Evolutionary conservation across 1,284 basidiomycete species (phyloP).

Genomic region (Ustilago lituana): DNA sequence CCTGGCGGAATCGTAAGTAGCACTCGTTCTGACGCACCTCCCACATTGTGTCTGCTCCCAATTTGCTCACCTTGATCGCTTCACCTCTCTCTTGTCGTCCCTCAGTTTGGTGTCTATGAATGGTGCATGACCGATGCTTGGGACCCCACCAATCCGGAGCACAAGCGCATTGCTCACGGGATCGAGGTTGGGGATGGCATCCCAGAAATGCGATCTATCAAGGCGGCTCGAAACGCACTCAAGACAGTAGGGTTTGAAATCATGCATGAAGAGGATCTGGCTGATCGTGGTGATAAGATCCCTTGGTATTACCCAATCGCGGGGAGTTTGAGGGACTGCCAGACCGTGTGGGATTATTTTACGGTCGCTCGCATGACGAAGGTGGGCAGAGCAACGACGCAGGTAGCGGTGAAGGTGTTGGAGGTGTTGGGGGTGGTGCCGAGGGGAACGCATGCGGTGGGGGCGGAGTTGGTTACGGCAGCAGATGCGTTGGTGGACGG

Average conservation of each 20-base stretch:
- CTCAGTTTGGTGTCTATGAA: conserved; percentile 97
- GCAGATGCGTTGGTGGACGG: conserved; percentile 82
- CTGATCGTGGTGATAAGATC: conserved; percentile 80
- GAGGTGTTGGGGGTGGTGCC: conserved; percentile 85
- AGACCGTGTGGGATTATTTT: conserved; percentile 86
- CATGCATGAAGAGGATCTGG: conserved; percentile 91
- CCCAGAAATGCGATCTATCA: conserved; percentile 90
- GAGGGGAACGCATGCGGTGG: conserved; percentile 91
- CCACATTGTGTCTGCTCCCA: too few species aligned
- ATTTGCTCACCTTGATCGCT: too few species aligned
- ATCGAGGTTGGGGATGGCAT: conserved; percentile 88
- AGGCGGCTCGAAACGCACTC: conserved; percentile 80
- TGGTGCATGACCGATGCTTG: conserved; percentile 98
- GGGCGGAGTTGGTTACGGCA: conserved; percentile 86
- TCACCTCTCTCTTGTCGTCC: too few species aligned
- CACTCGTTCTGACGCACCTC: too few species aligned
- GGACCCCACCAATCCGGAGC: conserved; percentile 85
- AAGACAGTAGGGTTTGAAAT: conserved; percentile 87
- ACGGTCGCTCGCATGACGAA: conserved; percentile 75
- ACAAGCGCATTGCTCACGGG: conserved; percentile 89
- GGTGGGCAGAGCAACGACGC: conserved; percentile 85
- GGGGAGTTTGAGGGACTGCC: conserved; percentile 88
- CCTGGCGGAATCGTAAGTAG: conserved; percentile 88
- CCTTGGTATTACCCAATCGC: conserved; percentile 98
- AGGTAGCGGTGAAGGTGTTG: conserved; percentile 79